Conservation (phyloP, 2,329 filamentous ascomycete species). For the Talaromyces pinophilus region DNA sequence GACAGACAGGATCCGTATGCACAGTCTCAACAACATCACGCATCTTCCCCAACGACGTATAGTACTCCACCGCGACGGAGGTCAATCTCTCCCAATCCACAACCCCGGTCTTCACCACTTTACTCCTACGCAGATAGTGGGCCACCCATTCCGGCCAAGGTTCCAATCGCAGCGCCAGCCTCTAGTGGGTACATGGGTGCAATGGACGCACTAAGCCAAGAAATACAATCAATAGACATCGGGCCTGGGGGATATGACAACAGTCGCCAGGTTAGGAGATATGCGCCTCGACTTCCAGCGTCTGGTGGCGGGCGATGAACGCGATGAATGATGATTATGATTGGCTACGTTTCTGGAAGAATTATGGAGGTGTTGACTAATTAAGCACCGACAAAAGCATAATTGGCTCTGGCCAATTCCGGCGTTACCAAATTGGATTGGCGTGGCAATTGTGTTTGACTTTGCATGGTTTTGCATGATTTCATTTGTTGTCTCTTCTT, state of each 20-base stretch:
- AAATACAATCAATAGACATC: slow-evolving; percentile 57
- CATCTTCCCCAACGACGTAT: slow-evolving; percentile 23
- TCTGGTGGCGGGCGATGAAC: slow-evolving; percentile 17
- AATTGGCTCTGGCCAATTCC: slow-evolving; percentile 4
- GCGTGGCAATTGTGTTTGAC: not conserved
- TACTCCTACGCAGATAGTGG: slow-evolving; percentile 36
- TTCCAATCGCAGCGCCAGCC: slow-evolving; percentile 39
- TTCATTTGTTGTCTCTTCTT: not conserved
- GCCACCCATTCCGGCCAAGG: slow-evolving; percentile 47
- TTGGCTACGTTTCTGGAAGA: not conserved
- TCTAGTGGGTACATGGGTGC: slow-evolving; percentile 34
- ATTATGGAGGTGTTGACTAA: not conserved
- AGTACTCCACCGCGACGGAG: slow-evolving; percentile 20
- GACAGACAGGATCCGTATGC: slow-evolving; percentile 27
- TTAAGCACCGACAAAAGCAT: not conserved
- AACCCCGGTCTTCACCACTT: slow-evolving; percentile 30
- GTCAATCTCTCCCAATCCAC: slow-evolving; percentile 25
- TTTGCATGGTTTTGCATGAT: not conserved
- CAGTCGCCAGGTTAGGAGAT: slow-evolving; percentile 36
- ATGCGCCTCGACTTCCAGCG: slow-evolving; percentile 32
- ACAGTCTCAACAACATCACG: slow-evolving; percentile 27
- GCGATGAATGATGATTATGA: slow-evolving; percentile 3
- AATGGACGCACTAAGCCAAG: slow-evolving; percentile 57
- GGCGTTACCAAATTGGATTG: slow-evolving; percentile 15
- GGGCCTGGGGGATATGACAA: slow-evolving; percentile 40